Base-by-base conservation (phyloP, 768 basidiomycete species). In the Hypsizygus marmoreus region DNA sequence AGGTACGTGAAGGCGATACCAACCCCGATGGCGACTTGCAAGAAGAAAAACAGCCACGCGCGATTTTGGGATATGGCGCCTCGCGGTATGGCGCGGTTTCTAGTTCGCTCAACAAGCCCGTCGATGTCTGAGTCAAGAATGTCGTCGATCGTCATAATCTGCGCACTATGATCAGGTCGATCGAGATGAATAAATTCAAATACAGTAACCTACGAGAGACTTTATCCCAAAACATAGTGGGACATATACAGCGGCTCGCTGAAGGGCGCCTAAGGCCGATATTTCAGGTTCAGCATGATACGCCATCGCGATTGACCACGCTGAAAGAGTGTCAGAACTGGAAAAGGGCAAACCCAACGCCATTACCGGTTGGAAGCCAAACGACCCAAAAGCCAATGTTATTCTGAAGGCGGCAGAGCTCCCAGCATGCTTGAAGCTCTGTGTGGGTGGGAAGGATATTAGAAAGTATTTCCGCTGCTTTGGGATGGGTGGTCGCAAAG, bases 81-180 rank as follows among this genome's bases (percentile, higher is more conserved):
- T 9, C 62, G 58, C n/a, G 64, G 64, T 25, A 66, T 41, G 2
- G 64, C 49, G 1, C 64, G 53, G 1, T 51, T 40, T 41, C 56
- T 61, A 4, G 64, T 66, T 14, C 62, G 53, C 33, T 60, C 60
- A 12, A 66, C 64, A 14, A 61, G 19, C 7, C 33, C 55, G 26
- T 66, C 64, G 47, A 66, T 54, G 22, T 63, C 57, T 33, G 50
- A 52, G 46, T 66, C 63, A 6, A 66, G 52, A 13, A 65, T 53
- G 31, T 65, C 64, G 32, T 66, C 64, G 14, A 66, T 64, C 10
- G 63, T 62, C 64, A 66, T 66, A 12, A 66, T 66, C 64, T 66
- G 17, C 25, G 9, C 16, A 22, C n/a, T 19, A 22, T 32, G n/a
- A 29, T 16, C 20, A 31, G 30, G 39, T 7, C 32, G 13, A 12